These are phyloP conservation scores for Colletotrichum spaethianum DNA, from an alignment of 2,329 filamentous ascomycete genomes.

Conservation along the genomic window DNA sequence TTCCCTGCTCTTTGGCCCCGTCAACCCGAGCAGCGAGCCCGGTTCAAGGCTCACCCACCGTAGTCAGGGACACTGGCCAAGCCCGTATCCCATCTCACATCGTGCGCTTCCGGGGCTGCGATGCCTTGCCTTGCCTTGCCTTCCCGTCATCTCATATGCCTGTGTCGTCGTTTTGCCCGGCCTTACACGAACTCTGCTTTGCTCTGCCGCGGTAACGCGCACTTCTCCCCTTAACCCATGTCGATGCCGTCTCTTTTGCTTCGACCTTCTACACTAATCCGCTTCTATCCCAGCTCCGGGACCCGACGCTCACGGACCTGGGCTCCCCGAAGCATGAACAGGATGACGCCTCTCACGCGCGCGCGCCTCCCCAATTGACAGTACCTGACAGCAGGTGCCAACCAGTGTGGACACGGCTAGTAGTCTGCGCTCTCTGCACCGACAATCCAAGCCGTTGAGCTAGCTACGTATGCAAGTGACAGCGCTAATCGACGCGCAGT, in stretches of 20 bases:
- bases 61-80: not conserved
- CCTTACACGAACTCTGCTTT: constrained; percentile 15
- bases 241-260: not conserved
- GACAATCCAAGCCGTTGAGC: constrained; percentile 33
- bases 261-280: constrained; percentile 1
- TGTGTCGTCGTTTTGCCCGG: constrained; percentile 4
- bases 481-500: constrained; percentile 32
- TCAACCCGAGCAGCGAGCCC: not conserved
- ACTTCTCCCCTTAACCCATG: not conserved
- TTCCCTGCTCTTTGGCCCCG: not conserved
- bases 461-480: constrained; percentile 39
- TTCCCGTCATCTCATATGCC: constrained; percentile 1
- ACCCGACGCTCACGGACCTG: not conserved
- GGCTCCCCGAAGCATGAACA: not conserved
- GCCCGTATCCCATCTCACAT: constrained; percentile 15
- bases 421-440: constrained; percentile 27
- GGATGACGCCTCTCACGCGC: constrained; percentile 16
- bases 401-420: constrained; percentile 20
- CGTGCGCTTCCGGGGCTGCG: not conserved
- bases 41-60: not conserved
- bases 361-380: not conserved
- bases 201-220: constrained; percentile 18
- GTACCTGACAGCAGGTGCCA: constrained; percentile 35
- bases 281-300: constrained; percentile 5
- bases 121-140: constrained; percentile 8